Evolutionary conservation across 1,284 basidiomycete species (phyloP), one percentile per base, ranked within the genome.

Genomic region (Exsudoporus floridanus): DNA sequence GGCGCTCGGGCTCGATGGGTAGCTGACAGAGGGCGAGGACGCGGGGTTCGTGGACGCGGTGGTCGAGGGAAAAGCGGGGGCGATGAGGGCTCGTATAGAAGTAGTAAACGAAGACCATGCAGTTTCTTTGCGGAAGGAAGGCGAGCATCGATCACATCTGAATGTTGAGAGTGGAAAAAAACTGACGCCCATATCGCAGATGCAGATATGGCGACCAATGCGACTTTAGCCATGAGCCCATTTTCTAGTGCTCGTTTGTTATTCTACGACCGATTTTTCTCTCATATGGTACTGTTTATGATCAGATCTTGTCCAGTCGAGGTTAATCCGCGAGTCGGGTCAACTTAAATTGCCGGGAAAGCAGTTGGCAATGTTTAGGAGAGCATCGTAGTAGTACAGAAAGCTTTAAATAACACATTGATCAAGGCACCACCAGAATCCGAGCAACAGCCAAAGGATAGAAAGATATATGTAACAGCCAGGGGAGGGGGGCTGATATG

Each of bases 81-180:
- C 45, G 63, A 70, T 14, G 71, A 73, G 40, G 68, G 72, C 56
- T 83, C 80, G 56, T 81, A 76, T 85, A 88, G 79, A 83, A 78
- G 75, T 75, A 86, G 76, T 80, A 88, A 84, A 82, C 80, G 84
- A 83, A 84, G 81, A 84, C 82, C 84, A 75, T 91, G 89, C 85
- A 86, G 77, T 79, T 91, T 90, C 78, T 90, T 84, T 81, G 82
- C 82, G 75, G 80, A 83, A 80, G 89, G 88, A 88, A 90, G 88
- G 88, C 85, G 83, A 91, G 89, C 84, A 80, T 77, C 65, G 64
- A 69, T 67, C 61, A 70, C 71, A 67, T 67, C 56, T 60, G 62
- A 62, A 64, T 65, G 65, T 76, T 75, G 73, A 71, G 68, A 68
- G 64, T 30, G 34, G 40, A 33, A 56, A 43, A 67, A 74, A 73